These are phyloP conservation scores for Phtheirospermum japonicum DNA, from an alignment of 257 asterid species.

Conservation along the genomic window DNA sequence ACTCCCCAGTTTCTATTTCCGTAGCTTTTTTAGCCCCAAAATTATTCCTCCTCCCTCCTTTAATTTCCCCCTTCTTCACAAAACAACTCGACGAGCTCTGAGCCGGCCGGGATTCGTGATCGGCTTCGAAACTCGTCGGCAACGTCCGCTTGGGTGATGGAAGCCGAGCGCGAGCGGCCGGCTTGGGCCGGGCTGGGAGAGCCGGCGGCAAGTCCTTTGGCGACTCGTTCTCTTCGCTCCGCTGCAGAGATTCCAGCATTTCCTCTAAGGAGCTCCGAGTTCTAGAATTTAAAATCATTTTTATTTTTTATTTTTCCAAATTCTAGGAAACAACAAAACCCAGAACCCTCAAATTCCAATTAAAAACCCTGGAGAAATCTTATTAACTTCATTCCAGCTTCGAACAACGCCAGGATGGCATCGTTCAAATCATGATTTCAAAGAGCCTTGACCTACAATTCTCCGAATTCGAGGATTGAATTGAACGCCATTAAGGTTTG, in stretches of 20 bases:
- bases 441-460: slow-evolving; percentile 19
- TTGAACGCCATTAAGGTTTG: too few relatives aligned
- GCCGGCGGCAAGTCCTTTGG: slow-evolving; percentile 82
- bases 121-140: slow-evolving; percentile 38
- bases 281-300: slow-evolving; percentile 57
- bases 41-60: slow-evolving; percentile 32
- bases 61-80: slow-evolving; percentile 26
- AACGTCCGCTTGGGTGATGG: slow-evolving; percentile 61
- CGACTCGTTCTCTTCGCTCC: slow-evolving; percentile 52
- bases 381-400: slow-evolving; percentile 14
- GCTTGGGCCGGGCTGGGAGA: slow-evolving; percentile 75
- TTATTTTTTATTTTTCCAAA: neutral
- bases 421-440: slow-evolving; percentile 28
- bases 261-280: slow-evolving; percentile 88
- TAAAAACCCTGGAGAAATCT: slow-evolving; percentile 19
- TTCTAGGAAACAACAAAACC: neutral
- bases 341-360: slow-evolving; percentile 24
- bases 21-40: slow-evolving; percentile 48
- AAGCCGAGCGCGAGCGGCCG: slow-evolving; percentile 56
- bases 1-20: slow-evolving; percentile 44
- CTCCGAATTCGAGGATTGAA: slow-evolving; percentile 8
- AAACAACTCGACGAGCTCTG: slow-evolving; percentile 26
- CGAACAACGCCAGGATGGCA: slow-evolving; percentile 39
- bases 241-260: slow-evolving; percentile 83
- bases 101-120: slow-evolving; percentile 27